Evolutionary conservation across 306 rosid species (phyloP), one percentile per base, ranked within the genome.

Genomic region (Cicer chorassanicum): DNA sequence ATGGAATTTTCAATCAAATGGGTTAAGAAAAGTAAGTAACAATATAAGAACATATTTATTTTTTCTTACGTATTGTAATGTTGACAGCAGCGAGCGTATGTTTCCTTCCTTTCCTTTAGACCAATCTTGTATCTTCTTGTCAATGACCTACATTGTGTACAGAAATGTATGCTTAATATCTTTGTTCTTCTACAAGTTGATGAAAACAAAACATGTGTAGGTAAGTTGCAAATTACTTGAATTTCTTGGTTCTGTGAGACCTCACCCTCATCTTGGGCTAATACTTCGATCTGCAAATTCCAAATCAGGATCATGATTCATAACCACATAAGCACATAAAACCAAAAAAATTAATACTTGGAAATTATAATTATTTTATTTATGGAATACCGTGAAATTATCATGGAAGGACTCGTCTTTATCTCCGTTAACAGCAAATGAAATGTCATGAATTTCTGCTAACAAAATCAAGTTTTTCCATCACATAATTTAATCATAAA

Each of bases 61-160:
- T 11, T 53, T 54, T 65, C 96, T 88, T 73, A 95, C 99, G 49
- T 82, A 78, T 87, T 95, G 99, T 82, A 95, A 71, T 15, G 97
- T 95, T 55, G 99, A 90, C 9, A 95, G 85, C 24, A 92, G 87
- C 4, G 99, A 95, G 69, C 99, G 99, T 74, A 95, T 84, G 75
- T 92, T 95, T 81, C 89, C 92, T 89, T 90, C 96, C 86, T 92
- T 95, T 68, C 97, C 99, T 13, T 76, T 86, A 8, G 96, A 90
- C 99, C 99, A 95, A 41, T 85, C 82, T 24, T 82, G 89, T 81
- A 95, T 90, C 81, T 89, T 95, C 6, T 69, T 83, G 77, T 95
- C 93, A 65, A 92, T 78, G 40, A 39, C 88, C 99, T 95, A 80
- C 83, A 81, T 72, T 41, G 38, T 48, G 51, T 68, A 68, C 78